Evolutionary conservation across 371 early-diverging fungal species (phyloP).

Genomic region (Circinella minor): DNA sequence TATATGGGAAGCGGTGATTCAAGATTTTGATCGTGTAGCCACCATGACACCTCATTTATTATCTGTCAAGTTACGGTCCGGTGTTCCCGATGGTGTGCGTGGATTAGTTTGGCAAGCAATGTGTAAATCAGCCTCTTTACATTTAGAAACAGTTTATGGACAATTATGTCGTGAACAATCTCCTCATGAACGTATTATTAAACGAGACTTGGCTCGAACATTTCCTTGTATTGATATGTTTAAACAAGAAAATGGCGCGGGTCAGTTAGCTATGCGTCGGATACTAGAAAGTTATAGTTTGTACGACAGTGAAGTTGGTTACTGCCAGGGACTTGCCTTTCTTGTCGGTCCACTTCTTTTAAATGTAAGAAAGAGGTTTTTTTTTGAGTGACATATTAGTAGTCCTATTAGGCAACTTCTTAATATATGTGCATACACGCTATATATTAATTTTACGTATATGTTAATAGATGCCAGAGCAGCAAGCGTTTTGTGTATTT

Average conservation of each 20-base stretch:
- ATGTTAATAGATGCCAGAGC: constrained; percentile 78
- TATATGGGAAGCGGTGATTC: constrained; percentile 88
- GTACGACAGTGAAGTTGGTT: constrained; percentile 90
- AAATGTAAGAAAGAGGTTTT: constrained; percentile 58
- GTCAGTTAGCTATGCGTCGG: constrained; percentile 81
- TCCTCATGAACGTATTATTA: constrained; percentile 85
- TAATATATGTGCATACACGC: too few species aligned
- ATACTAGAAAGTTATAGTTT: constrained; percentile 88
- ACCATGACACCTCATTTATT: constrained; percentile 54
- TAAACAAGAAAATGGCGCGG: constrained; percentile 76
- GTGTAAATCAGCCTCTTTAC: constrained; percentile 70
- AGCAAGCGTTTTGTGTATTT: constrained; percentile 90
- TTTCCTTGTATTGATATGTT: constrained; percentile 91
- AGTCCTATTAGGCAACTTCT: too few species aligned
- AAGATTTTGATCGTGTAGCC: constrained; percentile 70
- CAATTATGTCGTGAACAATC: constrained; percentile 78
- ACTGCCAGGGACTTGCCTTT: constrained; percentile 95
- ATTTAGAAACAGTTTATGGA: constrained; percentile 81
- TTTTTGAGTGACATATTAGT: neutral
- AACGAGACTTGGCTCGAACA: constrained; percentile 87
- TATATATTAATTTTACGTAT: neutral
- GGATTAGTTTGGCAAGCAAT: constrained; percentile 91
- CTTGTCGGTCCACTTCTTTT: constrained; percentile 89
- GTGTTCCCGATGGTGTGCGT: constrained; percentile 81
- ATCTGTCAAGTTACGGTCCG: constrained; percentile 71